Base-by-base conservation (phyloP, 768 basidiomycete genomes). In the Lactarius quietus region DNA sequence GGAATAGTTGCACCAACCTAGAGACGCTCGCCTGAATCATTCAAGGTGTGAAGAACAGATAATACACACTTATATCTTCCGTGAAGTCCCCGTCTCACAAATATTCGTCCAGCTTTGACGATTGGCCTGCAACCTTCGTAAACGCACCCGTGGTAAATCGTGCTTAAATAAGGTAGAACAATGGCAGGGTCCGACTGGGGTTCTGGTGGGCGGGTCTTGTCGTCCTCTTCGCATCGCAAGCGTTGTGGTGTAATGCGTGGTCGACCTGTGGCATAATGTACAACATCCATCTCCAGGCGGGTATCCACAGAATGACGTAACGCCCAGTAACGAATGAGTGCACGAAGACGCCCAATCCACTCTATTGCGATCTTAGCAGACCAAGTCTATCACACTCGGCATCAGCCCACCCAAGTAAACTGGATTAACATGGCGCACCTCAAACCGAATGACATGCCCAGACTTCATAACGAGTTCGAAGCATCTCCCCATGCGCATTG, bases 61-160 rank as follows among this genome's bases (percentile, higher is more conserved):
- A 15, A 51, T 6, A 79, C 89, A 71, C 68, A 93, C 93, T 86
- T 84, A 78, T 89, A 98, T 76, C 87, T 87, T 28, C 89, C 89
- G 65, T 83, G 80, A 56, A 87, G 73, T 9, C 91, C 91, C 68
- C 83, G 82, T 70, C 88, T 83, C 73, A 86, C 83, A 70, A 84
- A 95, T 45, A 93, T 73, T 57, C 87, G 86, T 0, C 93, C 93
- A 9, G 84, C 80, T 71, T 87, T 87, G 45, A 87, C 73, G 55
- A 95, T 85, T 6, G 92, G 81, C 65, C 85, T 84, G 71, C 96
- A 98, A 1, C 85, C 86, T 41, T 89, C 84, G 66, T 95, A 73
- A 2, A 89, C 80, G 72, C 96, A 98, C 94, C 92, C 94, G 70
- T 91, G 90, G 80, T 91, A 95, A 53, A 94, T 74, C 0, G 82